These are phyloP conservation scores for Pistacia vera DNA, from an alignment of 345 rosid species.

Conservation along the genomic window DNA sequence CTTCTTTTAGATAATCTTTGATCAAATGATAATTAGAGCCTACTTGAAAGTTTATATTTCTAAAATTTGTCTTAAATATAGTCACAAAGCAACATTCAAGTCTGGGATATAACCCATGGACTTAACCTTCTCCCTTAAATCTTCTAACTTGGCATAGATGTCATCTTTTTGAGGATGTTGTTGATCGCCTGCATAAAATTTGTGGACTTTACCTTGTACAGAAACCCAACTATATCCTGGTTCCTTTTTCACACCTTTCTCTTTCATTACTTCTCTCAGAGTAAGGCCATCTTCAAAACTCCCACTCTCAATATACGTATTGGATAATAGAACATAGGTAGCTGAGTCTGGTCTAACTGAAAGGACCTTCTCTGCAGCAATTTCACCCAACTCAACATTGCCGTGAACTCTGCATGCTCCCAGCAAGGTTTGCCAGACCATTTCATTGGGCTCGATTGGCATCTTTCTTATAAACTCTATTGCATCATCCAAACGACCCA, in stretches of 20 bases:
- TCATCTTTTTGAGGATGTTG: constrained; percentile 36
- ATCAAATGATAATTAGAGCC: too few relatives aligned
- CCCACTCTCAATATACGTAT: constrained; percentile 53
- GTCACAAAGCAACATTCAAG: background rate
- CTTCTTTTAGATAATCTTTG: too few relatives aligned
- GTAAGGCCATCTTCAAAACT: constrained; percentile 34
- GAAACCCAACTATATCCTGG: constrained; percentile 62
- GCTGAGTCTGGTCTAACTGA: constrained; percentile 41
- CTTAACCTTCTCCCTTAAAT: constrained; percentile 27
- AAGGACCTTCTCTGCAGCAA: constrained; percentile 51
- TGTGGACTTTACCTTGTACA: constrained; percentile 35
- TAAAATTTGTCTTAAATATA: too few relatives aligned
- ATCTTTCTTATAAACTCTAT: constrained; percentile 47
- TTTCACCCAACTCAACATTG: constrained; percentile 48
- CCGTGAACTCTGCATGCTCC: constrained; percentile 65
- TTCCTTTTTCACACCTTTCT: constrained; percentile 50
- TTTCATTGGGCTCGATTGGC: constrained; percentile 50
- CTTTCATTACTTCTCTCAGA: constrained; percentile 42
- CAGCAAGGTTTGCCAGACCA: constrained; percentile 61
- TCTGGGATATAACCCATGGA: constrained; percentile 14
- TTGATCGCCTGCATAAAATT: constrained; percentile 44
- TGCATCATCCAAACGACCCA: constrained; percentile 58
- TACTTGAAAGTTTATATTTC: too few relatives aligned
- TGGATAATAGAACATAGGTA: constrained; percentile 55
- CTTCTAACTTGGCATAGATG: constrained; percentile 35